Conservation (phyloP, 2,329 filamentous ascomycete species). For the Fusarium chlamydosporum region DNA sequence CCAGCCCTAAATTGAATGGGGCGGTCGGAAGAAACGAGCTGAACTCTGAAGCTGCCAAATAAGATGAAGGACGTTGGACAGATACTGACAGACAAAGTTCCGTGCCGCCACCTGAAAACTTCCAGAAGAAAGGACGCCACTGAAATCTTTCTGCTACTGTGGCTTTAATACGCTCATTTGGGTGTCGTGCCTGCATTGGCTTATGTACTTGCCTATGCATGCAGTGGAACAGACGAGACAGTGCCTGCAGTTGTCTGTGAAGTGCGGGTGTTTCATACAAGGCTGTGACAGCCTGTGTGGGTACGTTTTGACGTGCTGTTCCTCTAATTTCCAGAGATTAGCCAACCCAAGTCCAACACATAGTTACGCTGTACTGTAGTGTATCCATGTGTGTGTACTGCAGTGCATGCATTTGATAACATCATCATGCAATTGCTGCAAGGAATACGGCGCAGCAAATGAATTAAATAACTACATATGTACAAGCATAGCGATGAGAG, state of each 20-base stretch:
- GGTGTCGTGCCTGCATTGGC: constrained; percentile 17
- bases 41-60: constrained; percentile 24
- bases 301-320: constrained; percentile 39
- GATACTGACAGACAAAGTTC: not conserved
- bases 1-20: constrained; percentile 35
- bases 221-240: constrained; percentile 3
- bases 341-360: constrained; percentile 20
- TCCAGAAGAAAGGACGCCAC: constrained; percentile 38
- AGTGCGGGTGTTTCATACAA: constrained; percentile 32
- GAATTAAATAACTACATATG: constrained; percentile 9
- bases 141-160: constrained; percentile 9
- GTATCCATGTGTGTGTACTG: constrained; percentile 9
- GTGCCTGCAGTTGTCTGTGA: constrained; percentile 6
- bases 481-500: not conserved
- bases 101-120: constrained; percentile 30
- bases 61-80: constrained; percentile 39
- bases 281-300: constrained; percentile 32
- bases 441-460: constrained; percentile 33
- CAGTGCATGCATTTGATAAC: not conserved
- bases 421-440: constrained; percentile 18
- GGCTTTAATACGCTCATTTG: constrained; percentile 23
- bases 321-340: constrained; percentile 43
- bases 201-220: not conserved
- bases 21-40: constrained; percentile 9
- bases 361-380: constrained; percentile 11